Evolutionary conservation across 306 rosid species (phyloP).

Genomic region (Lathyrus oleraceus): DNA sequence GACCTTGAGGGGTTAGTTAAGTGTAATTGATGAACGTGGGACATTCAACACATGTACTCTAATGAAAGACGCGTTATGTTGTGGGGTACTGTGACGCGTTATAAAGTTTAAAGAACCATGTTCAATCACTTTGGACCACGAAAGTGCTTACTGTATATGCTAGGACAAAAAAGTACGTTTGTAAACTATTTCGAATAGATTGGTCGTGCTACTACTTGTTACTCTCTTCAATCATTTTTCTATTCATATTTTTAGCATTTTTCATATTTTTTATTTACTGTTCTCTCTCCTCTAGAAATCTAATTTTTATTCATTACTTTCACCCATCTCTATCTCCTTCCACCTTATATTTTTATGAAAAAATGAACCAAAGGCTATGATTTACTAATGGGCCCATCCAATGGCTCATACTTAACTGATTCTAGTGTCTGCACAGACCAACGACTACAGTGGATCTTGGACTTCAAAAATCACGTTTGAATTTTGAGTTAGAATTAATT

Average conservation of each 20-base stretch:
- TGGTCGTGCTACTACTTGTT: neutral
- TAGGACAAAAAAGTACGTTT: neutral
- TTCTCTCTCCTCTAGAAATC: neutral
- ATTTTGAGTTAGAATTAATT: no score
- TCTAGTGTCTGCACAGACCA: no score
- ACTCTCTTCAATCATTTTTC: neutral
- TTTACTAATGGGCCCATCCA: no score
- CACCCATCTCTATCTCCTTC: no score
- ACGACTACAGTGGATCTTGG: no score
- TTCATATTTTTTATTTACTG: neutral
- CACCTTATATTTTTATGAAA: no score
- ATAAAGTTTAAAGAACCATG: neutral
- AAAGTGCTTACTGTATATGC: neutral
- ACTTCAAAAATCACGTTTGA: no score
- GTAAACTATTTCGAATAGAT: neutral
- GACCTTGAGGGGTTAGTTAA: neutral
- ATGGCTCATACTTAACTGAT: no score
- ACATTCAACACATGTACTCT: neutral
- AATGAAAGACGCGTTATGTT: neutral
- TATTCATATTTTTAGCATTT: neutral
- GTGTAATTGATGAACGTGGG: constrained; percentile 15
- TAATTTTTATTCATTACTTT: no score
- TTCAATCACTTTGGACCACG: neutral
- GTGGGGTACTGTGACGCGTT: neutral
- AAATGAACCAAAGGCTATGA: no score